Evolutionary conservation across 225 moss, liverwort and hornwort genomes (phyloP), one percentile per base, ranked within the genome.

Genomic region (Polytrichum commune): DNA sequence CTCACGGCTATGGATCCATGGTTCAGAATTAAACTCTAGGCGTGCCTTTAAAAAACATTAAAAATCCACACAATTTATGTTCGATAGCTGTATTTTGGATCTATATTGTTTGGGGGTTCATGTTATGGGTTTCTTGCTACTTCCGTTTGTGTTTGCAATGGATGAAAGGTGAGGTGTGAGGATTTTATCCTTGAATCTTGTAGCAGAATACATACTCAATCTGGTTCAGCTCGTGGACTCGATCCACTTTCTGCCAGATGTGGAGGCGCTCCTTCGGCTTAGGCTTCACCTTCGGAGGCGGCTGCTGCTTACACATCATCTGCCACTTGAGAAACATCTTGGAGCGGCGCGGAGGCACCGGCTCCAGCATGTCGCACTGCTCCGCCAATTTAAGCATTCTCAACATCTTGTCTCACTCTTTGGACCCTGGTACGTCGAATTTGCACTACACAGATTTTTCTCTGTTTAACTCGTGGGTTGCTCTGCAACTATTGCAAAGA

Each of bases 291-390:
- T 4, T 0, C 8, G 19, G 63, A 26, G 74, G 53, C 18, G 55
- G 57, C 3, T 81, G 60, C 33, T 0, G 61, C 9, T 69, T 77
- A 2, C 4, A 58, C 10, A 80, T 77, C 5, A 76, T 76, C 1
- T 81, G 72, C 83, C 78, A 81, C 46, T 84, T 79, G 26, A 81
- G 38, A 19, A 84, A 84, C 79, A 87, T 76, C 66, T 78, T 75
- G 55, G 81, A 87, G 28, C 81, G 78, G 1, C 81, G 76, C 0
- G 81, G 84, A 29, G 76, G 81, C 26, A 84, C 81, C 1, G 68
- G 0, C 25, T 83, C 25, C 27, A 81, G 1, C 71, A 87, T 79
- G 23, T 79, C 9, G 53, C 72, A 77, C 0, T 87, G 79, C 0
- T 5, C 18, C 0, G 63, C 5, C 33, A 84, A 62, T 65, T 7